These are phyloP conservation scores for Heterobasidion annosum DNA, from an alignment of 1,284 basidiomycete species.

Conservation along the genomic window DNA sequence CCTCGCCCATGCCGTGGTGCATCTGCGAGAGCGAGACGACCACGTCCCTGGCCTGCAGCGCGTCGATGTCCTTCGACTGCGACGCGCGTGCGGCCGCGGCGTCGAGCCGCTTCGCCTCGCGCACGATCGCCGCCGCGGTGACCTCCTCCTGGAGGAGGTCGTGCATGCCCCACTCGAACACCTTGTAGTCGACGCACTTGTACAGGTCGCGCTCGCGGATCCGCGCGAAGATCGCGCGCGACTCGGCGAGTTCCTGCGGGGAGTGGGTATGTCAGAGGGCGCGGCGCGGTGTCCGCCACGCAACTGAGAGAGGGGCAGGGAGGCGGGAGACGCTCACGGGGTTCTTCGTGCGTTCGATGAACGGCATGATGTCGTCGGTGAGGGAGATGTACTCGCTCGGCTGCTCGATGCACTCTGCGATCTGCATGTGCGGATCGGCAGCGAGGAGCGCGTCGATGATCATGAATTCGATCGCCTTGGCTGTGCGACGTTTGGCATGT, in stretches of 20 bases:
- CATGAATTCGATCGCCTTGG: constrained; percentile 73
- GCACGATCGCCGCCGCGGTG: constrained; percentile 47
- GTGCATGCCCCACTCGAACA: constrained; percentile 40
- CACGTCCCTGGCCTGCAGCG: constrained; percentile 32
- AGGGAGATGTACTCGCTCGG: constrained; percentile 53
- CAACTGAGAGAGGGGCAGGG: too few relatives aligned
- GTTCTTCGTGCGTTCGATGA: constrained; percentile 44
- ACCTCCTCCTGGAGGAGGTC: constrained; percentile 30
- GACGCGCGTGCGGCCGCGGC: neutral
- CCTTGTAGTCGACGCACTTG: constrained; percentile 57
- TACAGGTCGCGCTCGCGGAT: constrained; percentile 59
- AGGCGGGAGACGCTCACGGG: constrained; percentile 34
- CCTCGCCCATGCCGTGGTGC: constrained; percentile 68
- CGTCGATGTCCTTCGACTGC: constrained; percentile 24
- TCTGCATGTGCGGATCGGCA: constrained; percentile 54
- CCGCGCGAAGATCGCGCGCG: constrained; percentile 51
- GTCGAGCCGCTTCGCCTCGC: constrained; percentile 27
- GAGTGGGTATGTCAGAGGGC: too few relatives aligned
- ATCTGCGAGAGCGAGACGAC: constrained; percentile 53
- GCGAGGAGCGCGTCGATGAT: constrained; percentile 60
- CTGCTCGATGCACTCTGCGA: constrained; percentile 46
- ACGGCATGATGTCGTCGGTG: constrained; percentile 55
- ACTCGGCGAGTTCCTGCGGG: constrained; percentile 52
- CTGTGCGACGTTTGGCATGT: constrained; percentile 22
- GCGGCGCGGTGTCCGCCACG: neutral